Conservation (phyloP, 352 stramenopile genomes). For the Globisporangium yorkense region DNA sequence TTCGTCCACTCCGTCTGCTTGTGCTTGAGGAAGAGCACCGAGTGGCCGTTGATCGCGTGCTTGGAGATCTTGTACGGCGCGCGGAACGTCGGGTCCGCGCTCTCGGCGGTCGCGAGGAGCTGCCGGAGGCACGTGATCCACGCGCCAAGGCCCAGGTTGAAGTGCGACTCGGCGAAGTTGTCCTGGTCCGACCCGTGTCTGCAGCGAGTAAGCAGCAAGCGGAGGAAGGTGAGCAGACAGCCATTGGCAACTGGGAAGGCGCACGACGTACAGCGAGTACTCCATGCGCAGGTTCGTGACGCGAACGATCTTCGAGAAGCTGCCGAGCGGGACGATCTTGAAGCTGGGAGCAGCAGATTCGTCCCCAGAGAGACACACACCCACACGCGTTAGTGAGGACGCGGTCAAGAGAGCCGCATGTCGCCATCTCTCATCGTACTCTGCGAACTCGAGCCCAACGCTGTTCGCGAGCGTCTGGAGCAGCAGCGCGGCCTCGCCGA, state of each 20-base stretch:
- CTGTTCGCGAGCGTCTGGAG: conserved; percentile 52
- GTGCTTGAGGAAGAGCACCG: conserved; percentile 74
- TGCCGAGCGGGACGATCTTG: conserved; percentile 83
- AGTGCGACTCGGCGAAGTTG: conserved; percentile 80
- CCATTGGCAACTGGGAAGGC: conserved; percentile 1
- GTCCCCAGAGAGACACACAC: background rate
- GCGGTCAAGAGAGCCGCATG: background rate
- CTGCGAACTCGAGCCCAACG: conserved; percentile 57
- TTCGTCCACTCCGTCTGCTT: conserved; percentile 84
- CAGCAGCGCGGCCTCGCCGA: conserved; percentile 69
- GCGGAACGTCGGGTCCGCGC: conserved; percentile 47
- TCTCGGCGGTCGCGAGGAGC: conserved; percentile 50
- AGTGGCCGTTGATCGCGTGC: conserved; percentile 61
- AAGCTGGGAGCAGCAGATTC: conserved; percentile 32
- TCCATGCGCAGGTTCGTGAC: conserved; percentile 76
- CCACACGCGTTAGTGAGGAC: conserved; percentile 5
- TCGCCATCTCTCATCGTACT: conserved; percentile 20
- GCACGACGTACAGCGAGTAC: conserved; percentile 56
- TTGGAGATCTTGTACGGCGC: conserved; percentile 81
- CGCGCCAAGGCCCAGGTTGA: conserved; percentile 78
- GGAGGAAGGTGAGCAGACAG: conserved; percentile 6
- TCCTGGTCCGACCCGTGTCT: conserved; percentile 82
- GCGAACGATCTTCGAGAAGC: conserved; percentile 83
- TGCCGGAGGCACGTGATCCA: conserved; percentile 77
- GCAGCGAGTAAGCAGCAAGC: conserved; percentile 9